Conservation (phyloP, 2,329 filamentous ascomycete genomes). For the Phialocephala sp. region DNA sequence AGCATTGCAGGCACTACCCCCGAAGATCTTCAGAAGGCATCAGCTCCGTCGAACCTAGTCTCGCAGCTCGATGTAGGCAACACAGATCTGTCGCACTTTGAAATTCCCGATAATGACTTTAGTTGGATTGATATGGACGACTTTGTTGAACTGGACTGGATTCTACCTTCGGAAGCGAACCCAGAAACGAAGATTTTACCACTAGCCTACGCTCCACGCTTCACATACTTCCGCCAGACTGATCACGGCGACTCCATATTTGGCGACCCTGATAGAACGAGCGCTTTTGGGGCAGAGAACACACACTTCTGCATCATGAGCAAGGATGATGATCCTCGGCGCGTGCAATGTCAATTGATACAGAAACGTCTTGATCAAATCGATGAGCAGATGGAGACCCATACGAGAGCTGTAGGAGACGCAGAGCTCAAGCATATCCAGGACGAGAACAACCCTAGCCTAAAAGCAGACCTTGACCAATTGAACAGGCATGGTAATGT, state of each 20-base stretch:
- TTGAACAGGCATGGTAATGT: slow-evolving; percentile 61
- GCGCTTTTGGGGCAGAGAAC: slow-evolving; percentile 89
- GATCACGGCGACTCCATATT: slow-evolving; percentile 83
- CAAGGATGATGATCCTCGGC: slow-evolving; percentile 83
- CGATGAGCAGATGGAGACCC: slow-evolving; percentile 76
- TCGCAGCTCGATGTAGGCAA: slow-evolving; percentile 61
- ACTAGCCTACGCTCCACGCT: slow-evolving; percentile 87
- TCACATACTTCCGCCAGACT: slow-evolving; percentile 97
- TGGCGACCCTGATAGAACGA: slow-evolving; percentile 81
- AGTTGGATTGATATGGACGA: slow-evolving; percentile 99
- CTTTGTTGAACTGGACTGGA: slow-evolving; percentile 98
- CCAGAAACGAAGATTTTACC: slow-evolving; percentile 94
- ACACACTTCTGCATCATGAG: slow-evolving; percentile 98
- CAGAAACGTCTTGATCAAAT: slow-evolving; percentile 80
- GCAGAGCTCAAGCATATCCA: slow-evolving; percentile 71
- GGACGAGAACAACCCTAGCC: slow-evolving; percentile 55
- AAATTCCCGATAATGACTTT: slow-evolving; percentile 92
- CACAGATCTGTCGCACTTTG: slow-evolving; percentile 84
- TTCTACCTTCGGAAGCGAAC: slow-evolving; percentile 85
- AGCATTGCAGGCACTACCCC: slow-evolving; percentile 81
- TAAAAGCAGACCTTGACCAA: slow-evolving; percentile 65
- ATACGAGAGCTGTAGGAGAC: slow-evolving; percentile 75
- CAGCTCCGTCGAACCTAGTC: slow-evolving; percentile 52
- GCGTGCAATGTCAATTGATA: slow-evolving; percentile 86
- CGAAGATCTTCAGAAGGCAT: slow-evolving; percentile 73